phyloP scores from a whole-genome alignment of 805 yeast species.

The Starmerella davenportii region DNA sequence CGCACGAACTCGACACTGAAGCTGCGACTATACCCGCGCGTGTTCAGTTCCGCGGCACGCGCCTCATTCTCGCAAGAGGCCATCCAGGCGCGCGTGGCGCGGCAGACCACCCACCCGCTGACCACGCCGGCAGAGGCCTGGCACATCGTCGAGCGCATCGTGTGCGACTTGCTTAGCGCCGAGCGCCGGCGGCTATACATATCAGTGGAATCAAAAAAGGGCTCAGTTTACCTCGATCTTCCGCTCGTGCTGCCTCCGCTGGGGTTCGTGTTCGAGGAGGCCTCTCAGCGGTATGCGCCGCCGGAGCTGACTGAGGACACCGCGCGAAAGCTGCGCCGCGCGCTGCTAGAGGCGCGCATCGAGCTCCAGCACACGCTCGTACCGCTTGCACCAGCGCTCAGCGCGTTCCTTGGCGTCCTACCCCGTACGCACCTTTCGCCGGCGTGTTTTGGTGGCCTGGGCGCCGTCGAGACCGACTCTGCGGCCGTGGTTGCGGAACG shows the following conservation, averaged over 20 bases:
- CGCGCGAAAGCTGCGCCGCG: slow-evolving; percentile 4
- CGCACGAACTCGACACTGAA: slow-evolving; percentile 13
- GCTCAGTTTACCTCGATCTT: slow-evolving; percentile 6
- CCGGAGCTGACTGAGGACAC: slow-evolving; percentile 1
- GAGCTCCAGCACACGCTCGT: slow-evolving; percentile 1
- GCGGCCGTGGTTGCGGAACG: slow-evolving; percentile 33
- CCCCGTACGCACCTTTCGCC: slow-evolving; percentile 2
- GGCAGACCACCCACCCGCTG: not conserved
- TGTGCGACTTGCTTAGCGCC: slow-evolving; percentile 5
- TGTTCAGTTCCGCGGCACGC: slow-evolving; percentile 31
- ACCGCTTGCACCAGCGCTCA: slow-evolving; percentile 3
- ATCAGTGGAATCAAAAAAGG: not conserved
- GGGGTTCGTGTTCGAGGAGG: slow-evolving; percentile 14
- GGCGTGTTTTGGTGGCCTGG: slow-evolving; percentile 14
- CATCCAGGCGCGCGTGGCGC: slow-evolving; percentile 30
- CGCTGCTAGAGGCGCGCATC: slow-evolving; percentile 7
- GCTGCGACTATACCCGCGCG: slow-evolving; percentile 16
- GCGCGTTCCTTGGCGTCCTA: slow-evolving; percentile 1
- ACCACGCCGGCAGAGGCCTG: slow-evolving; percentile 2
- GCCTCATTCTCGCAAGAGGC: slow-evolving; percentile 30
- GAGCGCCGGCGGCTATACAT: slow-evolving; percentile 3
- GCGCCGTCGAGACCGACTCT: slow-evolving; percentile 15
- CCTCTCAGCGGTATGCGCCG: slow-evolving; percentile 6
- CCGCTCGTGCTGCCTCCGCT: slow-evolving; percentile 14
- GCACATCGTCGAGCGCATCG: slow-evolving; percentile 6